phyloP scores from a whole-genome alignment of 2,329 filamentous ascomycete species.

The Arthrinium phaeospermum region DNA sequence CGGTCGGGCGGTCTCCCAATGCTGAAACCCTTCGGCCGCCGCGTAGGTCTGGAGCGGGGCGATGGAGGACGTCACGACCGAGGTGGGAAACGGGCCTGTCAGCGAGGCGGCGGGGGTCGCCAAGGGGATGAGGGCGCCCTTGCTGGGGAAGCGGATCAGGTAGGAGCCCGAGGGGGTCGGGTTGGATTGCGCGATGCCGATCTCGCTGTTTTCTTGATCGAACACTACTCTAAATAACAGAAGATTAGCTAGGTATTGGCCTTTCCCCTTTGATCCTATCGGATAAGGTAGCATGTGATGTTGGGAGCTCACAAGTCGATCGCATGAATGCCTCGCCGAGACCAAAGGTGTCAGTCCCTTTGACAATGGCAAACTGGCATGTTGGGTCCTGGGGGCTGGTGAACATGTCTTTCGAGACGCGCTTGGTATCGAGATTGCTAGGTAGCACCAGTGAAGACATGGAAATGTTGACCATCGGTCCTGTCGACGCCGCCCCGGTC shows the following conservation, averaged over 20 bases:
- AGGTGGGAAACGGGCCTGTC: background rate
- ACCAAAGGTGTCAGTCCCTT: background rate
- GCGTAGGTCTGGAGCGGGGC: background rate
- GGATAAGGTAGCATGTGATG: no score
- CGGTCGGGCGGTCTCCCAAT: background rate
- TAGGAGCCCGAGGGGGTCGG: background rate
- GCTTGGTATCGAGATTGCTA: background rate
- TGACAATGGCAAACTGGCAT: background rate
- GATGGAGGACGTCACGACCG: background rate
- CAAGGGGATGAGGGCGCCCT: background rate
- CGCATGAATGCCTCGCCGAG: constrained; percentile 1
- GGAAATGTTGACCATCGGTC: background rate
- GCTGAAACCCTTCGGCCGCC: background rate
- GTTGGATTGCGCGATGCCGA: constrained; percentile 8
- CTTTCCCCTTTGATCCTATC: no score
- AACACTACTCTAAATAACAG: background rate
- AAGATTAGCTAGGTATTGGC: no score
- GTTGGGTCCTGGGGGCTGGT: no score
- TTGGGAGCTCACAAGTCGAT: background rate
- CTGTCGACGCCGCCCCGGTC: background rate
- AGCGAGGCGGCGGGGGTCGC: background rate
- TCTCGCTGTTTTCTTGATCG: constrained; percentile 6
- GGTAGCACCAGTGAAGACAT: background rate
- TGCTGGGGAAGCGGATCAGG: constrained; percentile 5
- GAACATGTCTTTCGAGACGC: background rate